These are phyloP conservation scores for Psidium guajava DNA, from an alignment of 345 rosid genomes.

Conservation along the genomic window DNA sequence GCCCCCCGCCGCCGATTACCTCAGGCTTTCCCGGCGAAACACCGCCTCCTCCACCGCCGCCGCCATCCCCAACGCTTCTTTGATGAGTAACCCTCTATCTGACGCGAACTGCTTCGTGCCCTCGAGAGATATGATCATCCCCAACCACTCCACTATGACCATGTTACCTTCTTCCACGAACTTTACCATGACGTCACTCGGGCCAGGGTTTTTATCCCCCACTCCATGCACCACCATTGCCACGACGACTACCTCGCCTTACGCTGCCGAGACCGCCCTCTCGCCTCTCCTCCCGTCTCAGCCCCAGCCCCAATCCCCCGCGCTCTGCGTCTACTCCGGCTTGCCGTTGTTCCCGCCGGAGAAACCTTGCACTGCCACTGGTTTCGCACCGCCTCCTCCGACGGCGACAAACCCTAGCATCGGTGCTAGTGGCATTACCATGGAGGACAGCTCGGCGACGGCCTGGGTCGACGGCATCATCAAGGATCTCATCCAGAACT, in stretches of 20 bases:
- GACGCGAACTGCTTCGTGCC: background rate
- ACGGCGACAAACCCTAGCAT: background rate
- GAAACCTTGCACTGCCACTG: slow-evolving; percentile 7
- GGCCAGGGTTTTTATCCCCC: slow-evolving; percentile 27
- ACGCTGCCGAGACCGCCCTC: slow-evolving; percentile 72
- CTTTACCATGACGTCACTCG: slow-evolving; percentile 47
- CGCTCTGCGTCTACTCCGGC: slow-evolving; percentile 88
- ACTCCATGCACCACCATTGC: slow-evolving; percentile 14
- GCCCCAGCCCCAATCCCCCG: slow-evolving; percentile 26
- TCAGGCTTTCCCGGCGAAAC: slow-evolving; percentile 15
- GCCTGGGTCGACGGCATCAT: slow-evolving; percentile 90
- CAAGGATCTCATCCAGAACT: slow-evolving; percentile 68
- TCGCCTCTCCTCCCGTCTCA: slow-evolving; percentile 31
- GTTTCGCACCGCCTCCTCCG: background rate
- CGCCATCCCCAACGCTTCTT: background rate
- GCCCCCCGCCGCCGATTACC: background rate
- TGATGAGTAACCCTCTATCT: background rate
- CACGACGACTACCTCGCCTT: slow-evolving; percentile 14
- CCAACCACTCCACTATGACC: slow-evolving; percentile 55
- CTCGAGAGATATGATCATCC: slow-evolving; percentile 2
- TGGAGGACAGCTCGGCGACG: slow-evolving; percentile 60
- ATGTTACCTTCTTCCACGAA: slow-evolving; percentile 19
- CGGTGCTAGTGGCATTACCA: slow-evolving; percentile 9
- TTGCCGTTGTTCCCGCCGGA: slow-evolving; percentile 81
- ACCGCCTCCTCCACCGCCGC: background rate